A percentile compares a stretch with the other conserved stretches of the same genome.
Evolutionary conservation across 2,329 filamentous ascomycete species (phyloP).

Genomic region (Aureobasidium sp.): DNA sequence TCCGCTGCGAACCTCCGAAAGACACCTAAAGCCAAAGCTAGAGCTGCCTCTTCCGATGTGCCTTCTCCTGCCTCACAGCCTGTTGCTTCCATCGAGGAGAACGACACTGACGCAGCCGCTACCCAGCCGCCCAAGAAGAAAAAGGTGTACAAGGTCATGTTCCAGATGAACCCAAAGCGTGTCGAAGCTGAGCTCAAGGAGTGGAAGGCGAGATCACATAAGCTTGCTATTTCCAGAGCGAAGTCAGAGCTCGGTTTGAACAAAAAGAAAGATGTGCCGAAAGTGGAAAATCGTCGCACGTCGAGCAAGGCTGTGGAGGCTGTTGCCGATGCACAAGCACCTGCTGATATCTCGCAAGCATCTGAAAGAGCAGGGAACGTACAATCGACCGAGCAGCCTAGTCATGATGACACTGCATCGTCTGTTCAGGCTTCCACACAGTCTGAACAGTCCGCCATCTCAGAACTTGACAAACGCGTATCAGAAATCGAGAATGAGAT

Average conservation of each 20-base stretch:
- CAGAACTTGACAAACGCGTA: conserved; percentile 19
- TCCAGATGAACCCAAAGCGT: conserved; percentile 15
- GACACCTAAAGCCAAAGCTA: background rate
- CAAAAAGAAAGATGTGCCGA: background rate
- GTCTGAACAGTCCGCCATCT: background rate
- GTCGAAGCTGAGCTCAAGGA: conserved; percentile 10
- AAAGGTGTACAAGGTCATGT: conserved; percentile 8
- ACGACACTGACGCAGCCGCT: background rate
- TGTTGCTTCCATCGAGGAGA: background rate
- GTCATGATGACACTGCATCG: background rate
- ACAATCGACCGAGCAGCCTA: background rate
- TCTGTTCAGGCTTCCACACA: background rate
- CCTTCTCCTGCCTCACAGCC: background rate
- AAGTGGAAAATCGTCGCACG: conserved; percentile 3
- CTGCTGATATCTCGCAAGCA: background rate
- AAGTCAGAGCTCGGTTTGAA: background rate
- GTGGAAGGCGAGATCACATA: conserved; percentile 12
- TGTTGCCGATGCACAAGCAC: background rate
- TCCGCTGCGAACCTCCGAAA: background rate
- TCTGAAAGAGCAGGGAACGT: background rate
- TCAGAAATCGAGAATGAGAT: conserved; percentile 27
- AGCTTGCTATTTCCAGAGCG: conserved; percentile 2
- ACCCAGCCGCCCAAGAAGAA: background rate
- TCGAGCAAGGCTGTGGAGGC: background rate
- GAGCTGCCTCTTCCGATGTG: background rate